phyloP scores from a whole-genome alignment of 371 early-diverging fungal genomes.

The Fennellomyces sp. region DNA sequence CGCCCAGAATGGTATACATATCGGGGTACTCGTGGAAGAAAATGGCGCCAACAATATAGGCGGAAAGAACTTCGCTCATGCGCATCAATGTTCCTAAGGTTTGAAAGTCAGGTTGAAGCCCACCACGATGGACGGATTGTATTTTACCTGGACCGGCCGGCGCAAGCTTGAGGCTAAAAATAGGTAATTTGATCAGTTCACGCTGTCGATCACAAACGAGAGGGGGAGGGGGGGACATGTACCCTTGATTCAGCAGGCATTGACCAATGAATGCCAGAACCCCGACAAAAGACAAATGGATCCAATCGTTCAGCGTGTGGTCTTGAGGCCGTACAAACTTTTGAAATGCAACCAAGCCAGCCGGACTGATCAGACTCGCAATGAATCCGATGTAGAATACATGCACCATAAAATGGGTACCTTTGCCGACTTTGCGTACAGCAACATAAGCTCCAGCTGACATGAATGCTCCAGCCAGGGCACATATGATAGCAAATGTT shows the following conservation, averaged over 20 bases:
- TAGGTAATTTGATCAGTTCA: neutral
- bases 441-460: constrained; percentile 71
- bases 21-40: constrained; percentile 72
- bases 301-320: constrained; percentile 3
- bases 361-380: constrained; percentile 44
- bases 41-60: constrained; percentile 72
- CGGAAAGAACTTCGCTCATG: constrained; percentile 82
- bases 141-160: constrained; percentile 68
- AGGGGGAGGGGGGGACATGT: neutral
- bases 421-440: constrained; percentile 72
- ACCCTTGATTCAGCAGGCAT: constrained; percentile 72
- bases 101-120: neutral
- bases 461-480: constrained; percentile 65
- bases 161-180: constrained; percentile 54
- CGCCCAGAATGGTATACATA: constrained; percentile 59
- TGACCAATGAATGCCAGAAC: constrained; percentile 75
- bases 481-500: constrained; percentile 47
- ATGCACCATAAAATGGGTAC: constrained; percentile 73
- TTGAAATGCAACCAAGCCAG: constrained; percentile 45
- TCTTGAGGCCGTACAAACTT: constrained; percentile 29
- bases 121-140: neutral
- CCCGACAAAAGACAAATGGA: constrained; percentile 53
- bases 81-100: constrained; percentile 69
- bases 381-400: constrained; percentile 75
- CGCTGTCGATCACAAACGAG: too few species aligned